Base-by-base conservation (phyloP, 2,329 filamentous ascomycete species). In the Sclerotinia sclerotiorum region DNA sequence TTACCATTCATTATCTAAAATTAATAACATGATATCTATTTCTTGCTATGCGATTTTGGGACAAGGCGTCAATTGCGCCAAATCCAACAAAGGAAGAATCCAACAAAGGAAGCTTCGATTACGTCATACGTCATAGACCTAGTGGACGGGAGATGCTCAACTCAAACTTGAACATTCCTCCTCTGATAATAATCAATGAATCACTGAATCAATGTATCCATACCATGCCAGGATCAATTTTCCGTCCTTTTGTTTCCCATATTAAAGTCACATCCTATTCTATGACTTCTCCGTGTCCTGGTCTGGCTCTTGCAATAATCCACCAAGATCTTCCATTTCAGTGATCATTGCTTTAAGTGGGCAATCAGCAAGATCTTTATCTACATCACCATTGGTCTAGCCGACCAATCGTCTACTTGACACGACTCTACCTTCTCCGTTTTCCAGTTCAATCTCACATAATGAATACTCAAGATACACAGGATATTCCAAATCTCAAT, bases 401-500 rank as follows among this genome's bases (percentile, higher is more conserved):
- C 42, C 29, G 2, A n/a, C 7, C 19, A 27, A 21, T 17, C n/a
- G 11, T 10, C 10, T 24, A 49, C 46, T 39, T 51, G 32, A 15
- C 39, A n/a, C 2, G 10, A 6, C 39, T 17, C 17, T 5, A 17
- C 19, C 19, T 57, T 57, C 21, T 35, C 17, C 55, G 5, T 17
- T 19, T 13, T 15, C 5, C 39, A 29, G 3, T 27, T 21, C 39
- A 44, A n/a, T 24, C 35, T 5, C 32, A 19, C n/a, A 65, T 17
- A 19, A 55, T 65, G 62, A 35, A 65, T 29, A 32, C 17, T 17
- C n/a, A 42, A 21, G 19, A 24, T 29, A n/a, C 17, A 5, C 32
- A 65, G 15, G 35, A 55, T 29, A 55, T 65, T 29, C 48, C 62
- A 7, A 65, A 35, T 44, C 62, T 65, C 49, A 44, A 65, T 29